Evolutionary conservation across 2,329 filamentous ascomycete genomes (phyloP), one percentile per base, ranked within the genome.

Genomic region (Ascocoryne sarcoides): DNA sequence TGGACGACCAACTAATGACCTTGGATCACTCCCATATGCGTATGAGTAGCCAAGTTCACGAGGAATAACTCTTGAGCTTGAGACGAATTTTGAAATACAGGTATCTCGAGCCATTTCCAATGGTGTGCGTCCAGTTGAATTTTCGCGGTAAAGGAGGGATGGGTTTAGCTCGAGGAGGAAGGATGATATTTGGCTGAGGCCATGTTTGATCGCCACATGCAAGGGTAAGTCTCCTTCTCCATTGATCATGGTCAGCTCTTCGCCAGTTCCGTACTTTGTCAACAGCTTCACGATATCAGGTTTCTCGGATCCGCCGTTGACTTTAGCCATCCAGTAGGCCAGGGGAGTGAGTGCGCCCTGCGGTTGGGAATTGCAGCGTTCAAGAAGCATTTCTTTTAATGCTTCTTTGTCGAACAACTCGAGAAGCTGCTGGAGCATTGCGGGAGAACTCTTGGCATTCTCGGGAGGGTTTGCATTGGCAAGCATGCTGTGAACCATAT

Each of bases 91-190:
- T 19, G 32, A 15, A n/a, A 35, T 15, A 44, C 70, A 69, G 1
- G 61, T 59, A 38, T 83, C 78, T 37, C 74, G 65, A 0, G 79
- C 76, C 36, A 84, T 62, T 51, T 92, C 84, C 19, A 71, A 68
- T 0, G 85, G 81, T 0, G 84, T 92, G 12, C 75, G 71, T 2
- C 86, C 86, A 0, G 83, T 83, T 0, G 83, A 76, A 50, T 89
- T 89, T 58, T 92, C 86, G 16, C 79, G 73, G 50, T 75, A 70
- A 9, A 88, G 61, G 3, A 84, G 52, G 1, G 38, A 18, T 0
- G 55, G 46, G 3, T 55, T 52, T 9, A 49, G 46, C 3, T 39
- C 36, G 9, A 59, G 43, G 32, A 59, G 44, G 36, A 39, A 53
- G 5, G 40, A 40, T 10, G 51, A 49, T 1, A 57, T 42, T 2